A percentile compares a stretch with the other conserved stretches of the same genome.
Conservation (phyloP, 2,329 filamentous ascomycete genomes). For the Macrophomina pseudophaseolina region DNA sequence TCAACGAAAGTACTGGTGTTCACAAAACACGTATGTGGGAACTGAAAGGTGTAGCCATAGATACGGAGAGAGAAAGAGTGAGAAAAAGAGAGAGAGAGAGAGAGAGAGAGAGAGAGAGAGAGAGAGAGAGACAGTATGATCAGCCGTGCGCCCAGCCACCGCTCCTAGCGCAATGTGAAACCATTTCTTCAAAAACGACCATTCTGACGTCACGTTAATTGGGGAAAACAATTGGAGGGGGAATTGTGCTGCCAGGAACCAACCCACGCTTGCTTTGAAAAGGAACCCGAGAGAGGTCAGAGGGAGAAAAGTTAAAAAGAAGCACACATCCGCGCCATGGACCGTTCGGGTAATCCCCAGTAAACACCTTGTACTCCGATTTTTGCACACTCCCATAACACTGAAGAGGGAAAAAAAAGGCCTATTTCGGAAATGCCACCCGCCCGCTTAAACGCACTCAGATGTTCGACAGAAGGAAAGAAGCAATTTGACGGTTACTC, state of each 20-base stretch:
- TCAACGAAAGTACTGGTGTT: no score
- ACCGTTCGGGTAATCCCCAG: background rate
- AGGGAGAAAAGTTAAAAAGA: background rate
- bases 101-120: no score
- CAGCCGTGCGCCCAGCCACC: background rate
- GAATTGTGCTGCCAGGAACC: background rate
- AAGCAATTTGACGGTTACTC: background rate
- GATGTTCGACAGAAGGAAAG: background rate
- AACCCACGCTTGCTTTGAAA: background rate
- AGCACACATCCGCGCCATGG: background rate
- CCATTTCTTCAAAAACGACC: background rate
- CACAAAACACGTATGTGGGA: no score
- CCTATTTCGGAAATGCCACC: constrained; percentile 10
- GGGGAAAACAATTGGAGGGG: background rate
- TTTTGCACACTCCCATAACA: background rate
- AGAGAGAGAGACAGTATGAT: no score
- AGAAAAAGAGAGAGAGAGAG: no score
- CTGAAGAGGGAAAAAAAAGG: background rate
- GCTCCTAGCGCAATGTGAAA: no score
- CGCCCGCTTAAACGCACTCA: constrained; percentile 22
- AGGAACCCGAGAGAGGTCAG: background rate
- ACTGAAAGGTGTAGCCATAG: no score
- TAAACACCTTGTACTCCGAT: constrained; percentile 5
- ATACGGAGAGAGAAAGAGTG: no score
- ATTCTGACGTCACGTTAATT: background rate